These are phyloP conservation scores for Candolleomyces aberdarensis DNA, from an alignment of 768 basidiomycete genomes.

Conservation along the genomic window DNA sequence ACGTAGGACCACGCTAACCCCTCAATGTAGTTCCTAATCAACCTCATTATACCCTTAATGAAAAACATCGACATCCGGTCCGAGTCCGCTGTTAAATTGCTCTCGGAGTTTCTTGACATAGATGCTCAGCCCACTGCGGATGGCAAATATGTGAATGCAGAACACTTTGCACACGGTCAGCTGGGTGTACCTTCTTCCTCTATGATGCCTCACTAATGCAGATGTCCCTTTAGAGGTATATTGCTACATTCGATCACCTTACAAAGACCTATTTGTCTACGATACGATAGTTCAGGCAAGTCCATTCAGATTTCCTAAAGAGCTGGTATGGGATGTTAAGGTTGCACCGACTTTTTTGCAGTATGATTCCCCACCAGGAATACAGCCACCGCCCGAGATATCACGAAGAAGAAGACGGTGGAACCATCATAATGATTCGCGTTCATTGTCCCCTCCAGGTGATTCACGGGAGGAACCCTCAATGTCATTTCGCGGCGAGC, in stretches of 20 bases:
- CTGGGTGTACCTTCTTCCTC: conserved; percentile 8
- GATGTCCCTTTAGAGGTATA: conserved; percentile 65
- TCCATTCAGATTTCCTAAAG: conserved; percentile 7
- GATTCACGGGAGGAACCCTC: background rate
- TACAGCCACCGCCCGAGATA: conserved; percentile 35
- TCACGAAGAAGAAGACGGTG: conserved; percentile 29
- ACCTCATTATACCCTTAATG: conserved; percentile 86
- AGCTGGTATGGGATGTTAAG: background rate
- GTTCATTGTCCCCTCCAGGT: conserved; percentile 18
- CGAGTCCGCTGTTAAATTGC: conserved; percentile 76
- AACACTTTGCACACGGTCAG: conserved; percentile 92
- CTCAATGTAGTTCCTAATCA: conserved; percentile 74
- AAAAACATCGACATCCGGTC: conserved; percentile 91
- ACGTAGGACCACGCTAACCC: conserved; percentile 13
- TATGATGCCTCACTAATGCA: background rate
- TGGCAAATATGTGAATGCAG: conserved; percentile 65
- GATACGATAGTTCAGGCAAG: conserved; percentile 79
- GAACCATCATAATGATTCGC: conserved; percentile 16
- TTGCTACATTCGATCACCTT: conserved; percentile 85
- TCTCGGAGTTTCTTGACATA: conserved; percentile 88
- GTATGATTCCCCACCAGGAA: conserved; percentile 55
- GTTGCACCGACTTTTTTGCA: conserved; percentile 22
- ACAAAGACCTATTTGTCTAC: conserved; percentile 77
- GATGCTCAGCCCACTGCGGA: conserved; percentile 57
- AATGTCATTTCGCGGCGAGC: background rate